Evolutionary conservation across 2,329 filamentous ascomycete species (phyloP).

Genomic region (Pyrenochaeta sp.): DNA sequence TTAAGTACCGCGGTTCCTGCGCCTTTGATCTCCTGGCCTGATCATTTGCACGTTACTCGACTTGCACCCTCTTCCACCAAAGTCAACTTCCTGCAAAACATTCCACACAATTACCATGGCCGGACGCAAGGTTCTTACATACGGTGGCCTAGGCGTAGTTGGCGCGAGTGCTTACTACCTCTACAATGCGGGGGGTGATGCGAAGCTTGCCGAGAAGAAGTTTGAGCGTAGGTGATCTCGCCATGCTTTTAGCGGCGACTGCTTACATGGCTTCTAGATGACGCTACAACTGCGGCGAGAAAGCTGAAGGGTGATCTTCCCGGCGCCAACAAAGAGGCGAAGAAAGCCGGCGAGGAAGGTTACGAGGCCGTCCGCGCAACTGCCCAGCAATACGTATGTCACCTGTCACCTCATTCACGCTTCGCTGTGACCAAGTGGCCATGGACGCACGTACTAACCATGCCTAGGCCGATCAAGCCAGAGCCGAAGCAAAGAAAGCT

Average conservation of each 20-base stretch:
- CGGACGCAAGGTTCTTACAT: slow-evolving; percentile 31
- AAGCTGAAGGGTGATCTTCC: slow-evolving; percentile 72
- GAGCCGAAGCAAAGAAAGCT: slow-evolving; percentile 65
- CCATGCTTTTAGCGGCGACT: background rate
- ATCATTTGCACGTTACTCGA: slow-evolving; percentile 9
- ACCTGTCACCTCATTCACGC: background rate
- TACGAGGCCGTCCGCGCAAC: slow-evolving; percentile 55
- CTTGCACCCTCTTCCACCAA: slow-evolving; percentile 5
- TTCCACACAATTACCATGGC: slow-evolving; percentile 37
- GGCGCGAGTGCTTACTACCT: slow-evolving; percentile 84
- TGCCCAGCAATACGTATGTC: slow-evolving; percentile 48
- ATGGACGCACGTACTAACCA: slow-evolving; percentile 19
- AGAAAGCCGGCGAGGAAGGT: slow-evolving; percentile 67
- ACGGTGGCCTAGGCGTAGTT: slow-evolving; percentile 53
- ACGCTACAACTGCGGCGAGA: slow-evolving; percentile 73
- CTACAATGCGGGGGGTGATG: slow-evolving; percentile 82
- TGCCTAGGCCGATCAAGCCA: slow-evolving; percentile 48
- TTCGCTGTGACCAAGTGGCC: background rate
- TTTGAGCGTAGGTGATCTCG: slow-evolving; percentile 72
- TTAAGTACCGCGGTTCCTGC: slow-evolving; percentile 29
- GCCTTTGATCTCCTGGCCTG: slow-evolving; percentile 8
- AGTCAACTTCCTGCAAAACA: no score
- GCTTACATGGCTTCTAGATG: no score
- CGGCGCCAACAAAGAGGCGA: slow-evolving; percentile 66
- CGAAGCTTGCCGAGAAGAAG: slow-evolving; percentile 84